Evolutionary conservation across 2,329 filamentous ascomycete species (phyloP), one percentile per base, ranked within the genome.

Genomic region (Xylaria multiplex): DNA sequence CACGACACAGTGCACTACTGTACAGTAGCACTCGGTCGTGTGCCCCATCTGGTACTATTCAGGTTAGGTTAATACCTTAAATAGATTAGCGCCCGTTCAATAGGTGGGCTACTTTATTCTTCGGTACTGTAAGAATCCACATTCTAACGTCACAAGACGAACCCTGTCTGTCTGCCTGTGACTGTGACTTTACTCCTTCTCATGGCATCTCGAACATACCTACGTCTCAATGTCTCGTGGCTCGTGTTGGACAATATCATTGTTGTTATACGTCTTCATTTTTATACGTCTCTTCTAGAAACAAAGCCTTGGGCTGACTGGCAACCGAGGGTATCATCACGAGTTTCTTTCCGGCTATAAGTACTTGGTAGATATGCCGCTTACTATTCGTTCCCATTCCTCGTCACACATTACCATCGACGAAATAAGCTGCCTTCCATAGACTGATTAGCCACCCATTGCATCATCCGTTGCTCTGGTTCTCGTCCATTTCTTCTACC

Each of bases 131-230:
- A n/a, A 6, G 59, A 65, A 50, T 27, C 63, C 64, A 71, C 69
- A 42, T 66, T 62, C 62, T 48, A 65, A 71, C 70, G 70, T 71
- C 70, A 71, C 70, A 71, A 69, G 67, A 57, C 62, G 52, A 46
- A 65, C 52, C 55, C 65, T 65, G 59, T 56, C 63, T 43, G 54
- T 56, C 54, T 59, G 32, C 55, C 61, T 52, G 45, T 45, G 42
- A 61, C 35, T 54, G 30, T 66, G 43, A 43, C 63, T 52, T 48
- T 48, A 3, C 24, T 46, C 55, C 32, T 48, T 52, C 58, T 63
- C 48, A 54, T 43, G 37, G 7, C 62, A 54, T 64, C 61, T 61
- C 45, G 46, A 57, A 50, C n/a, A 53, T 50, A 40, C 35, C 22
- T 16, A 22, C 19, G 11, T n/a, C 42, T 52, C 16, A n/a, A n/a